A percentile compares a stretch with the other conserved stretches of the same genome.
Conservation (phyloP, 1,139 yeast species). For the Kodamaea ohmeri region DNA sequence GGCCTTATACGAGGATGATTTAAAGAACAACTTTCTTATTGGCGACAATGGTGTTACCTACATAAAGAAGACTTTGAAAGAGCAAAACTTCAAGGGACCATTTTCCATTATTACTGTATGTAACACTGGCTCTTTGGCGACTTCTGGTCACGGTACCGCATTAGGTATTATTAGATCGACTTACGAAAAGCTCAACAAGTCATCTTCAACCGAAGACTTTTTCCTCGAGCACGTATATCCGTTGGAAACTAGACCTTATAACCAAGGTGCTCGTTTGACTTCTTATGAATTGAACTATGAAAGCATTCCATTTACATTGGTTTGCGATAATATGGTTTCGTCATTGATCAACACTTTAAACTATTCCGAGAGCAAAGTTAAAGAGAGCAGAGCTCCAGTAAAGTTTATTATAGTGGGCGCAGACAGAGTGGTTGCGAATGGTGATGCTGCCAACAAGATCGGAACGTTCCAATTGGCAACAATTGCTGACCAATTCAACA, state of each 20-base stretch:
- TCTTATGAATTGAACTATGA: constrained; percentile 88
- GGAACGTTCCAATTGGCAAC: constrained; percentile 93
- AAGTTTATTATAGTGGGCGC: constrained; percentile 95
- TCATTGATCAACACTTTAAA: constrained; percentile 52
- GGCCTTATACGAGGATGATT: constrained; percentile 68
- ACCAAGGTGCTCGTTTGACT: constrained; percentile 92
- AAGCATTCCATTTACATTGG: constrained; percentile 78
- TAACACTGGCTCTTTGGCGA: constrained; percentile 87
- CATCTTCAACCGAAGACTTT: constrained; percentile 28
- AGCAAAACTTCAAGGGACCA: constrained; percentile 56
- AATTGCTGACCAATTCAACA: constrained; percentile 45
- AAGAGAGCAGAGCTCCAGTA: constrained; percentile 50
- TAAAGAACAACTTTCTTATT: constrained; percentile 68
- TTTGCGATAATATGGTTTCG: constrained; percentile 91
- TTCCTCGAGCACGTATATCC: constrained; percentile 74
- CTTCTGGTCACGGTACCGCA: constrained; percentile 97
- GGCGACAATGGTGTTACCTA: constrained; percentile 82
- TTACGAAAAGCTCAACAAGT: constrained; percentile 38
- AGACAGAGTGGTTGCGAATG: constrained; percentile 88
- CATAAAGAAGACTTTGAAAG: constrained; percentile 45
- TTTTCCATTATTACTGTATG: constrained; percentile 84
- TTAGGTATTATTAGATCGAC: constrained; percentile 84
- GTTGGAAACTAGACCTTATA: constrained; percentile 93
- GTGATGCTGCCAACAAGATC: constrained; percentile 95
- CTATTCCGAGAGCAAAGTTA: constrained; percentile 17